Conservation (phyloP, 805 yeast species). For the Saccharomycopsis synnaedendra region DNA sequence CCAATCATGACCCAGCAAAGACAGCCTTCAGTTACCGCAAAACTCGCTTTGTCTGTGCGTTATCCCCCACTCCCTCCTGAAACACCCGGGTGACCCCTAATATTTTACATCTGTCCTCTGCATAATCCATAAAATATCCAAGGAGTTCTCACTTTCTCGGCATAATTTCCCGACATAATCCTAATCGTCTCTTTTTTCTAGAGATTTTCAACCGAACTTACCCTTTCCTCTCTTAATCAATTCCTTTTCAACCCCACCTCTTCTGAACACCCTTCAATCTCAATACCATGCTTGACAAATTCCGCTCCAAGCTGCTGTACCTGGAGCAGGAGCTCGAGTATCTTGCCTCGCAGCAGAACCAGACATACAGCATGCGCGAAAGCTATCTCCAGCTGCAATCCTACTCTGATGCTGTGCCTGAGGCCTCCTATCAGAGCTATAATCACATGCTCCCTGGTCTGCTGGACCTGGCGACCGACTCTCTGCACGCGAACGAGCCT, state of each 20-base stretch:
- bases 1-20: too few relatives aligned
- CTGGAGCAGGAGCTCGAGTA: constrained; percentile 14
- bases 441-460: constrained; percentile 6
- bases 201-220: too few relatives aligned
- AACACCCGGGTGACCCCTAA: too few relatives aligned
- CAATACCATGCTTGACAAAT: constrained; percentile 12
- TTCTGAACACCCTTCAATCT: not conserved
- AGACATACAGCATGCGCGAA: not conserved
- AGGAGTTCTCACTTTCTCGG: too few relatives aligned
- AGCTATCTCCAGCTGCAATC: not conserved
- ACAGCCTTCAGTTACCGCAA: too few relatives aligned
- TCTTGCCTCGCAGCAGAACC: constrained; percentile 2
- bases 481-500: constrained; percentile 10
- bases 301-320: constrained; percentile 13
- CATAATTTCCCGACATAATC: too few relatives aligned
- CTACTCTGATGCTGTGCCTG: constrained; percentile 1
- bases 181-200: too few relatives aligned
- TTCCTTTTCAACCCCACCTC: not conserved
- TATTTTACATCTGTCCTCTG: too few relatives aligned
- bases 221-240: not conserved
- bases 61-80: too few relatives aligned
- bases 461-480: constrained; percentile 8
- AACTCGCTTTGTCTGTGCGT: too few relatives aligned
- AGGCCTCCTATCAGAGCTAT: not conserved
- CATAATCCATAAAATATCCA: too few relatives aligned